Percentiles rank a stretch among this genome's conserved stretches.
phyloP scores from a whole-genome alignment of 169 alveolate genomes.

The Cryptosporidium andersoni region DNA sequence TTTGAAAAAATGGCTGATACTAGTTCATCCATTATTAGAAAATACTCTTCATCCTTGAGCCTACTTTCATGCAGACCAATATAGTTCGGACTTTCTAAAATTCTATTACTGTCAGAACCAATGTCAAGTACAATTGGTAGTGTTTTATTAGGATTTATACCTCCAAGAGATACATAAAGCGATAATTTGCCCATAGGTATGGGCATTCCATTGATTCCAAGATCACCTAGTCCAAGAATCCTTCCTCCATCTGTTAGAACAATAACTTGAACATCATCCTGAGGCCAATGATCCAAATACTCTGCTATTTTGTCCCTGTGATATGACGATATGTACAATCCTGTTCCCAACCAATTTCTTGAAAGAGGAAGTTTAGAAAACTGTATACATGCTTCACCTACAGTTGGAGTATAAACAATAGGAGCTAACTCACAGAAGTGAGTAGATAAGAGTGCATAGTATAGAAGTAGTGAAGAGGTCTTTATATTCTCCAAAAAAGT shows the following conservation, averaged over 20 bases:
- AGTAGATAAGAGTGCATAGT: constrained; percentile 63
- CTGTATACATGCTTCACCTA: constrained; percentile 74
- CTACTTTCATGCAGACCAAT: constrained; percentile 72
- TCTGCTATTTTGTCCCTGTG: constrained; percentile 32
- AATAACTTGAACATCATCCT: constrained; percentile 74
- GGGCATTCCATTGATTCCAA: constrained; percentile 82
- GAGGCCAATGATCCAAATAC: constrained; percentile 2
- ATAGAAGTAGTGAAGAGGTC: constrained; percentile 72
- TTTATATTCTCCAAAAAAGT: constrained; percentile 70
- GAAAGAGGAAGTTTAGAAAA: constrained; percentile 60
- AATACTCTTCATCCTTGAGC: constrained; percentile 73
- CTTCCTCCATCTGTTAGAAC: constrained; percentile 83
- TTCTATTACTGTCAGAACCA: constrained; percentile 73
- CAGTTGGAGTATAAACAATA: constrained; percentile 77
- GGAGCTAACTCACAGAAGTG: constrained; percentile 74
- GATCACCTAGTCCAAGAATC: constrained; percentile 81
- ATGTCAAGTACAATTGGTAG: constrained; percentile 75
- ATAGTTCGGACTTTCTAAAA: constrained; percentile 45
- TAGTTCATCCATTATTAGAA: constrained; percentile 73
- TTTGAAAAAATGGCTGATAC: constrained; percentile 68
- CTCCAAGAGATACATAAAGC: constrained; percentile 76
- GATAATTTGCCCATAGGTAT: constrained; percentile 81
- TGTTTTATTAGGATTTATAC: constrained; percentile 73
- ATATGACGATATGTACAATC: constrained; percentile 10
- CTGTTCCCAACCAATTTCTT: constrained; percentile 69